Percentiles rank a stretch among this genome's conserved stretches.
Conservation (phyloP, 2,329 filamentous ascomycete species). For the Aureobasidium sp. region DNA sequence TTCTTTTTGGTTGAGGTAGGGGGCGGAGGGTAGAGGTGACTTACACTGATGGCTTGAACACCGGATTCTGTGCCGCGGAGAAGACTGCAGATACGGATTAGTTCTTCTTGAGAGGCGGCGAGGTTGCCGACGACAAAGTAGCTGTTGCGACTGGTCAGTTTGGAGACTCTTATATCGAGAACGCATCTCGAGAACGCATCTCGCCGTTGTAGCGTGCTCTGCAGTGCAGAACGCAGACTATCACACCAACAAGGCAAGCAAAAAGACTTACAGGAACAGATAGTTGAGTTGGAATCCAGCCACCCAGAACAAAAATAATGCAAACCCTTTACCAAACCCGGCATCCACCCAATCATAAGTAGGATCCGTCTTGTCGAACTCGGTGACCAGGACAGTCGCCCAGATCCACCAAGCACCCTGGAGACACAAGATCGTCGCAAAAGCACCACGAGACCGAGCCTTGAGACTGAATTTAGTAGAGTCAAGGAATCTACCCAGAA, state of each 20-base stretch:
- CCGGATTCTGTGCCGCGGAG: slow-evolving; percentile 65
- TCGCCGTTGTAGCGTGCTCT: too few relatives aligned
- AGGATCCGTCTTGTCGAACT: slow-evolving; percentile 51
- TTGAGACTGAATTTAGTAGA: slow-evolving; percentile 49
- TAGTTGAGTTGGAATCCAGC: slow-evolving; percentile 68
- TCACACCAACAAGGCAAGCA: not conserved
- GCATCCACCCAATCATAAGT: slow-evolving; percentile 58
- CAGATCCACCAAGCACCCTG: slow-evolving; percentile 69
- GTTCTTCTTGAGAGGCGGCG: slow-evolving; percentile 53
- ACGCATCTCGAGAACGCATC: too few relatives aligned
- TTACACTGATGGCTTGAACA: slow-evolving; percentile 60
- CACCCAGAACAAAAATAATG: slow-evolving; percentile 60
- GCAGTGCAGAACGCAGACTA: too few relatives aligned
- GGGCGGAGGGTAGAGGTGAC: too few relatives aligned
- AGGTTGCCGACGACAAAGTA: slow-evolving; percentile 66
- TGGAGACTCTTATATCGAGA: not conserved
- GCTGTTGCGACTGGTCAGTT: slow-evolving; percentile 28
- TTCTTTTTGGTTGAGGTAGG: too few relatives aligned
- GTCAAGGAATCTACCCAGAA: slow-evolving; percentile 61
- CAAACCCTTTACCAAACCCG: slow-evolving; percentile 61
- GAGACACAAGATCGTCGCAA: slow-evolving; percentile 47
- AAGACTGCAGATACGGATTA: slow-evolving; percentile 61
- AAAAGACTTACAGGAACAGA: slow-evolving; percentile 51
- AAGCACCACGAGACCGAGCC: slow-evolving; percentile 48
- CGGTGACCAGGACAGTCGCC: slow-evolving; percentile 58